Conservation (phyloP, 768 basidiomycete genomes). For the Leccinellum albellum region DNA sequence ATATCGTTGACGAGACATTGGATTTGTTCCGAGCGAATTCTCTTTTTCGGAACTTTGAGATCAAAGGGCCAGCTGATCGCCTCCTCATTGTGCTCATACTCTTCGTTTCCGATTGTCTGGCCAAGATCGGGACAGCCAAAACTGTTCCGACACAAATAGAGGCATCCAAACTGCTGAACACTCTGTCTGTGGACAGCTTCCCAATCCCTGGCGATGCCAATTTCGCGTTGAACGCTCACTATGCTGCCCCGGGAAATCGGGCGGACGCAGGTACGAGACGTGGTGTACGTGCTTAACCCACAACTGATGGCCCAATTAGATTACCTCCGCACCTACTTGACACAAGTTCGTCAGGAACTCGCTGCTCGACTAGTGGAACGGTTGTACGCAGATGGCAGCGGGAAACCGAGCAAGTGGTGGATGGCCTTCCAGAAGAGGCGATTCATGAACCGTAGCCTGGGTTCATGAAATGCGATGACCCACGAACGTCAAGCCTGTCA, state of each 20-base stretch:
- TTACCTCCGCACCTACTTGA: constrained; percentile 84
- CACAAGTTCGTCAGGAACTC: constrained; percentile 90
- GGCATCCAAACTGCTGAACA: constrained; percentile 84
- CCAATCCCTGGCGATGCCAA: constrained; percentile 93
- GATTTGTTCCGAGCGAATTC: constrained; percentile 98
- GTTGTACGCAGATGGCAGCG: constrained; percentile 89
- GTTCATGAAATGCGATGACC: constrained; percentile 40
- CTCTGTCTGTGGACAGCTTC: constrained; percentile 90
- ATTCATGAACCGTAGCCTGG: constrained; percentile 90
- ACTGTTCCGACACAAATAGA: constrained; percentile 73
- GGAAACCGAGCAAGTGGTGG: constrained; percentile 99
- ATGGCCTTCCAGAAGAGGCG: constrained; percentile 99
- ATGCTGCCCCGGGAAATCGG: constrained; percentile 72
- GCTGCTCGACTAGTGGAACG: constrained; percentile 81
- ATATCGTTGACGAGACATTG: constrained; percentile 94
- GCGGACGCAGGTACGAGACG: constrained; percentile 71
- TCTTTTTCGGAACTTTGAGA: constrained; percentile 99
- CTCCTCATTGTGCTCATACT: constrained; percentile 96
- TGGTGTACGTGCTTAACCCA: not conserved
- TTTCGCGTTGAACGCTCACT: constrained; percentile 90
- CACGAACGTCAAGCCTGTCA: not conserved
- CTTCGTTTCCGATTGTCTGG: constrained; percentile 95
- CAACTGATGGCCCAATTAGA: constrained; percentile 45
- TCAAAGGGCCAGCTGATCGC: constrained; percentile 96
- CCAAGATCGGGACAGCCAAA: constrained; percentile 75